Evolutionary conservation across 2,329 filamentous ascomycete genomes (phyloP), one percentile per base, ranked within the genome.

Genomic region (Trichoderma atrobrunneum): DNA sequence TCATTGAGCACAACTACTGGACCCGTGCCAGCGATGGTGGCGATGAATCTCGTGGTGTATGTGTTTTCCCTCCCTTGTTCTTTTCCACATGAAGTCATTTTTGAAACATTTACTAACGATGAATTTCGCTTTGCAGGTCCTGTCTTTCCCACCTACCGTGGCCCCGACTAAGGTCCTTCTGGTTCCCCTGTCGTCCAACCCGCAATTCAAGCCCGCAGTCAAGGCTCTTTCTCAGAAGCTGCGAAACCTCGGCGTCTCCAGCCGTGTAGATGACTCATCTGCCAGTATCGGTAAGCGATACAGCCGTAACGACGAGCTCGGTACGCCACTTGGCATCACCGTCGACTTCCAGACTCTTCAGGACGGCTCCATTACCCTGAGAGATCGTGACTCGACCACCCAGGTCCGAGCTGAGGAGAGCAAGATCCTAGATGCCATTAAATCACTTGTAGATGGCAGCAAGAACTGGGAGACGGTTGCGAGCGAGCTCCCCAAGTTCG

Each of bases 1-100:
- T 99, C 78, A 92, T 97, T 80, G 96, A 99, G 85, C 96, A 99
- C 84, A 91, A 89, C 81, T 99, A 95, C 88, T 99, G 96, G 95
- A 93, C 91, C 69, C 92, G 96, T 75, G 87, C 81, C 70, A 86
- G 81, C 73, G 88, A 84, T 10, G 81, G 90, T 66, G 91, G 82
- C 68, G 89, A 84, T 64, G 94, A 96, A 81, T 91, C 94, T 69
- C 93, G 95, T 80, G 92, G 92, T 83, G 94, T 95, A 90, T 87
- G 92, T 71, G 2, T 30, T 26, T 36, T 8, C 11, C 6, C n/a
- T 21, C 39, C 39, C n/a, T 14, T 39, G 8, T 26, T 28, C 2
- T 26, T 60, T 3, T 16, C 11, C 32, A 28, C 21, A 21, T 34
- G 28, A 24, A 21, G 21, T 5, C 14, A 28, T 18, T n/a, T 1